Base-by-base conservation (phyloP, 2,329 filamentous ascomycete genomes). In the Sodiomyces alkalinus region DNA sequence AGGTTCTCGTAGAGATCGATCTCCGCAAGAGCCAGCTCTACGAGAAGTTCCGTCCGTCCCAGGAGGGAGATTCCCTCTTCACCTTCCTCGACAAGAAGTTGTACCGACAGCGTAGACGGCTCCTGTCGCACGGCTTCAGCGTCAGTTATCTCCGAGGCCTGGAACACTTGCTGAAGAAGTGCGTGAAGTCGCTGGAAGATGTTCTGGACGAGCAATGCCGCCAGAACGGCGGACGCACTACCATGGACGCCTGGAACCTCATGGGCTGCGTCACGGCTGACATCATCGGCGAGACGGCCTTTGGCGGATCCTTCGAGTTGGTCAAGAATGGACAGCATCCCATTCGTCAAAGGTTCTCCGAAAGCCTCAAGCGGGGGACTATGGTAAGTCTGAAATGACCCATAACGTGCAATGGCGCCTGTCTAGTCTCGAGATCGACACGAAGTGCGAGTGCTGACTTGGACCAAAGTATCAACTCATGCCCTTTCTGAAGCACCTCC, bases 11-110 rank as follows among this genome's bases (percentile, higher is more conserved):
- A 12, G 28, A 25, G 10, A 30, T 18, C 13, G 28, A 30, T 9
- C 28, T 30, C 7, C 28, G 22, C 17, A 30, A 30, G 28, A 30
- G 30, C 30, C 17, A 22, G 6, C 12, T 23, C 6, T 31, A 31
- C 13, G 30, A 31, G 8, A 28, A 23, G 26, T 31, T 31, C 26
- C 20, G 30, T 12, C 26, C 19, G 17, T 18, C 27, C 3, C 19
- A 15, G 8, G 26, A 31, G 11, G 21, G 17, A 6, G 26, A 21
- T 11, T 22, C 30, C 13, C 18, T 31, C n/a, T 24, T 31, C 26
- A 31, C 30, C 7, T 28, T 31, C 16, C 26, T 16, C n/a, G 30
- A 31, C 14, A 19, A 21, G 2, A 7, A 25, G 9, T 11, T 23
- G 17, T 31, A 28, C 26, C 30, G 30, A 19, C 23, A 20, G 4